These are phyloP conservation scores for Monosporascus sp. DNA, from an alignment of 2,329 filamentous ascomycete species.

Conservation along the genomic window DNA sequence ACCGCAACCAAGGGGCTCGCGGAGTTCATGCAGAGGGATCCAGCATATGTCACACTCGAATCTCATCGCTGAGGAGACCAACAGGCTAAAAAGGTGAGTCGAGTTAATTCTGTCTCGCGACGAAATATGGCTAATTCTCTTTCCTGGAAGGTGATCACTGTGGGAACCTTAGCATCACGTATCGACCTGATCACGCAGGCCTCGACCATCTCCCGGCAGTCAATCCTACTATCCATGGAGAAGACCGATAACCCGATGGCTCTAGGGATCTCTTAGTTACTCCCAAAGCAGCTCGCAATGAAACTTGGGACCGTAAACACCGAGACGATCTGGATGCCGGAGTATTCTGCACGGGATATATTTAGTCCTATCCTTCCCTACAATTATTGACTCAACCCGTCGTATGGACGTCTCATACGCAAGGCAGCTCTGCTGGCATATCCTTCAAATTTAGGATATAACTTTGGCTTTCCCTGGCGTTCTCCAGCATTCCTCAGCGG, in stretches of 20 bases:
- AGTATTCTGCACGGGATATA: slow-evolving; percentile 67
- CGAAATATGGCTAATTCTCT: not conserved
- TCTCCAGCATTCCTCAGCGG: slow-evolving; percentile 48
- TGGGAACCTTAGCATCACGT: slow-evolving; percentile 68
- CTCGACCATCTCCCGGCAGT: slow-evolving; percentile 39
- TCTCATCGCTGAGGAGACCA: slow-evolving; percentile 49
- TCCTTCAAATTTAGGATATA: slow-evolving; percentile 60
- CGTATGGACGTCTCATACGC: slow-evolving; percentile 56
- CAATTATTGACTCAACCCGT: slow-evolving; percentile 32
- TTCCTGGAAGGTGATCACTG: slow-evolving; percentile 52
- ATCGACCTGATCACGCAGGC: slow-evolving; percentile 66
- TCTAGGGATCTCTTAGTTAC: slow-evolving; percentile 42
- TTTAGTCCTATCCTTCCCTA: slow-evolving; percentile 60
- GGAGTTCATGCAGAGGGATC: slow-evolving; percentile 46
- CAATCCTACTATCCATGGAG: not conserved
- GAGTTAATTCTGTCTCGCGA: not conserved
- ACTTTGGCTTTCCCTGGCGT: slow-evolving; percentile 58
- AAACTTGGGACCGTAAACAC: slow-evolving; percentile 54
- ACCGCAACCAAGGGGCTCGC: slow-evolving; percentile 51
- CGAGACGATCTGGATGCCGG: slow-evolving; percentile 55
- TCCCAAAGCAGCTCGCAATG: slow-evolving; percentile 33
- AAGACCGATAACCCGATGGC: slow-evolving; percentile 20
- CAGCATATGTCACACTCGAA: slow-evolving; percentile 57
- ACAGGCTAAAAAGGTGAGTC: slow-evolving; percentile 27
- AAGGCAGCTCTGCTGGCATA: slow-evolving; percentile 58